Base-by-base conservation (phyloP, 768 basidiomycete species). In the Lentinula guzmanii region DNA sequence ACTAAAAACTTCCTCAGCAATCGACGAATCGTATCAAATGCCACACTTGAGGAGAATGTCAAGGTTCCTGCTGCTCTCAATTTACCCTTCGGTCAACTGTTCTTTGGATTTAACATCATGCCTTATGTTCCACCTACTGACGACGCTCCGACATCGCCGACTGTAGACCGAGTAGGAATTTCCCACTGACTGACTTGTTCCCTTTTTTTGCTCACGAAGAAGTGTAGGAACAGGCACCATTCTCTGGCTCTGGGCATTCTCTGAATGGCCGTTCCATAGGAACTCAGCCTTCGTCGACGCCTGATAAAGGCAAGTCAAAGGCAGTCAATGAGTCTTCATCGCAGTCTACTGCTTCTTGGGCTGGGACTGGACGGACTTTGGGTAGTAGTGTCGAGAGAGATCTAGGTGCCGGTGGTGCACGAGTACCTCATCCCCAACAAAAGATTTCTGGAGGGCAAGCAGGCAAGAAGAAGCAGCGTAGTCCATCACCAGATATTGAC, bases 71-170 rank as follows among this genome's bases (percentile, higher is more conserved):
- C 93, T 0, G 88, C 94, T 7, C 78, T 99, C 45, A 90, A 89
- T 65, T 78, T 99, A 9, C 95, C 97, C 0, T 89, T 90, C 65
- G 97, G 97, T 11, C 90, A 97, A 65, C 79, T 99, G 18, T 99
- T 99, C 79, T 98, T 99, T 69, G 97, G 97, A 9, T 99, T 89
- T 76, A 90, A 91, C 62, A 83, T 91, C 61, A 76, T 84, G 1
- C 79, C 89, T 1, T 92, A 91, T 69, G 78, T 74, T 3, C 84
- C 85, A 6, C 82, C 86, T 4, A 70, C 75, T 48, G 61, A 75
- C 34, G 62, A 35, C 15, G 61, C 70, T 64, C 55, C 77, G 52
- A 41, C 72, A 68, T 62, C 75, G 67, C 63, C 72, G 54, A 67
- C 67, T 56, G 61, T 70, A 34, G 61, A 74, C 21, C 68, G 77